phyloP scores from a whole-genome alignment of 2,329 filamentous ascomycete genomes.

The Colletotrichum cordylinicola region DNA sequence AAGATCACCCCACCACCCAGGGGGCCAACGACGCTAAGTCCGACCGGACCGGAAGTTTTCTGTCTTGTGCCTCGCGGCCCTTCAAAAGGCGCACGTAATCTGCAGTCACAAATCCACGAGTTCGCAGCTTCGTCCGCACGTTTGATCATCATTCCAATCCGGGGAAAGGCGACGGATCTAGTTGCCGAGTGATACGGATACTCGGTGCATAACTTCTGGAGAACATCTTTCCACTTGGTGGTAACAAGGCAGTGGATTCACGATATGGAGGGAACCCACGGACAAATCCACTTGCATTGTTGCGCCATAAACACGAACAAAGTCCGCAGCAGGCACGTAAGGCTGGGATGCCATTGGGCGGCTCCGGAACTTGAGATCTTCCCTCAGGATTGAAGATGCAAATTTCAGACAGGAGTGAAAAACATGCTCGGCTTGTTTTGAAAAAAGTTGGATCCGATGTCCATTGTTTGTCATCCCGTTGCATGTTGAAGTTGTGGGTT shows the following conservation, averaged over 20 bases:
- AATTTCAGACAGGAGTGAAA: neutral
- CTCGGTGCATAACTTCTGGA: neutral
- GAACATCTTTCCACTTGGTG: neutral
- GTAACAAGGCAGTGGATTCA: neutral
- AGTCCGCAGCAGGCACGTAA: neutral
- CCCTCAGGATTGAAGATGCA: neutral
- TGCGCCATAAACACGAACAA: neutral
- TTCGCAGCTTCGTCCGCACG: neutral
- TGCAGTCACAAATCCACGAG: neutral
- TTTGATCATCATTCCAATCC: neutral
- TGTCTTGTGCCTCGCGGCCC: neutral
- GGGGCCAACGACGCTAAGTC: neutral
- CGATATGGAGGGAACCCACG: neutral
- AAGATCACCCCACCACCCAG: constrained; percentile 5
- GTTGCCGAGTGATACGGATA: neutral
- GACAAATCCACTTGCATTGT: neutral
- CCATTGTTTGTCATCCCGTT: neutral
- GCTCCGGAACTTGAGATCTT: neutral
- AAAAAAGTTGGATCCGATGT: neutral
- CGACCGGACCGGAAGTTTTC: neutral
- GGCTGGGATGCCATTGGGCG: neutral
- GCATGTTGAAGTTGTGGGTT: neutral
- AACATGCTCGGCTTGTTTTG: neutral
- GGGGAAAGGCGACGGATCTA: neutral
- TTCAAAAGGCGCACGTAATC: neutral